Conservation (phyloP, 1,284 basidiomycete genomes). For the Marasmius fiardii region DNA sequence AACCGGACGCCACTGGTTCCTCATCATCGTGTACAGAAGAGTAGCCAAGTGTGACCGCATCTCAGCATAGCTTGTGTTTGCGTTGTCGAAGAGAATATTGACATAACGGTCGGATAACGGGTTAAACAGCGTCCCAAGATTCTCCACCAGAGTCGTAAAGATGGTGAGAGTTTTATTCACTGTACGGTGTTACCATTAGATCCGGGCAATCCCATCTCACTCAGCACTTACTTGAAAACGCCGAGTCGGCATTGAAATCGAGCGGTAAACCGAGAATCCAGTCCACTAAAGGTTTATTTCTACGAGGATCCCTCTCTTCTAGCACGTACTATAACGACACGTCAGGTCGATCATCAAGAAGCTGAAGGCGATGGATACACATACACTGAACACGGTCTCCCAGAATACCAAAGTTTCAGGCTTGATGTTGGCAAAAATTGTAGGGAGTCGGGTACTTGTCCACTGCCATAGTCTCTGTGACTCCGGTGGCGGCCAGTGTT, state of each 20-base stretch:
- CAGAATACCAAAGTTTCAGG: slow-evolving; percentile 81
- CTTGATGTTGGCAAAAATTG: slow-evolving; percentile 76
- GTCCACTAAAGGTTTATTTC: slow-evolving; percentile 74
- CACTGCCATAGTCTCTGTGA: slow-evolving; percentile 77
- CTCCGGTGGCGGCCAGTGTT: slow-evolving; percentile 80
- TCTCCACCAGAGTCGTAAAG: slow-evolving; percentile 58
- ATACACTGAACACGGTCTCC: slow-evolving; percentile 63
- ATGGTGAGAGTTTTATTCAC: slow-evolving; percentile 69
- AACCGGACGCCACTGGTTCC: slow-evolving; percentile 71
- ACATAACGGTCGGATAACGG: slow-evolving; percentile 67
- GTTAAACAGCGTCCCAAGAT: slow-evolving; percentile 60
- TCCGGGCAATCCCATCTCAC: too few species aligned
- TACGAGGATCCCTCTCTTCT: slow-evolving; percentile 80
- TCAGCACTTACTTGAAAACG: slow-evolving; percentile 67
- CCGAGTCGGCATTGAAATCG: slow-evolving; percentile 79
- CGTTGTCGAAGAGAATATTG: slow-evolving; percentile 70
- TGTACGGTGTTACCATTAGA: slow-evolving; percentile 23
- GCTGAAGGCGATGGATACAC: slow-evolving; percentile 16
- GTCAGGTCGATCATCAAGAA: slow-evolving; percentile 5
- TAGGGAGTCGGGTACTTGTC: slow-evolving; percentile 68
- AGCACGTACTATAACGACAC: slow-evolving; percentile 53
- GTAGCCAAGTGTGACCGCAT: slow-evolving; percentile 72
- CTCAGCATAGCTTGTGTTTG: slow-evolving; percentile 84
- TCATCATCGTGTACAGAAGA: slow-evolving; percentile 61
- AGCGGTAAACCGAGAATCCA: slow-evolving; percentile 78